Percentiles rank a stretch among this genome's conserved stretches.
phyloP scores from a whole-genome alignment of 495 filamentous ascomycete species.

The Ramalina peruviana region DNA sequence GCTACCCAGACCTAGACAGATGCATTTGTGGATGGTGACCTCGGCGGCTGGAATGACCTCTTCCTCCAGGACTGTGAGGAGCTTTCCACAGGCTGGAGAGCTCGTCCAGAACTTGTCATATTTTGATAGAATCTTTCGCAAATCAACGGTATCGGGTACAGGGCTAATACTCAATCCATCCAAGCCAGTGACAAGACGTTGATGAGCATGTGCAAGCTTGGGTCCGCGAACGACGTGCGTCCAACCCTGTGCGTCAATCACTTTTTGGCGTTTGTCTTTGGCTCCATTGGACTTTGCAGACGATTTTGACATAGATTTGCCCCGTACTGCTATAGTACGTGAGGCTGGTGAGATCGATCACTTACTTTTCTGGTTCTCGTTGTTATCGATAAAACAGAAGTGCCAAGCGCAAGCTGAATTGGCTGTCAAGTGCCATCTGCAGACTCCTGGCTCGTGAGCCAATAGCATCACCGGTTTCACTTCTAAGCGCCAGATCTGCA shows the following conservation, averaged over 20 bases:
- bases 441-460: too few relatives aligned
- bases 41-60: not conserved
- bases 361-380: too few relatives aligned
- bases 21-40: slow-evolving; percentile 14
- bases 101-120: slow-evolving; percentile 3
- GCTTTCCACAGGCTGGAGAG: not conserved
- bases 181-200: too few relatives aligned
- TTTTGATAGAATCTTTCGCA: slow-evolving; percentile 5
- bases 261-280: slow-evolving; percentile 27
- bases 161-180: not conserved
- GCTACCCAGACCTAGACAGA: slow-evolving; percentile 44
- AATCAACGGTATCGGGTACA: not conserved
- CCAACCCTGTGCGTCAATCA: slow-evolving; percentile 40
- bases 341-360: too few relatives aligned
- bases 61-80: not conserved
- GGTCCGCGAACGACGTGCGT: slow-evolving; percentile 34
- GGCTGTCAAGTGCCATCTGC: too few relatives aligned
- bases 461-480: too few relatives aligned
- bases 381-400: too few relatives aligned
- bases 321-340: too few relatives aligned
- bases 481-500: too few relatives aligned
- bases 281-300: too few relatives aligned
- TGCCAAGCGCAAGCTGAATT: too few relatives aligned
- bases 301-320: too few relatives aligned
- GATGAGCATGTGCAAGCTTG: not conserved